Evolutionary conservation across 2,329 filamentous ascomycete genomes (phyloP).

Genomic region (Hyphodiscus sp.): DNA sequence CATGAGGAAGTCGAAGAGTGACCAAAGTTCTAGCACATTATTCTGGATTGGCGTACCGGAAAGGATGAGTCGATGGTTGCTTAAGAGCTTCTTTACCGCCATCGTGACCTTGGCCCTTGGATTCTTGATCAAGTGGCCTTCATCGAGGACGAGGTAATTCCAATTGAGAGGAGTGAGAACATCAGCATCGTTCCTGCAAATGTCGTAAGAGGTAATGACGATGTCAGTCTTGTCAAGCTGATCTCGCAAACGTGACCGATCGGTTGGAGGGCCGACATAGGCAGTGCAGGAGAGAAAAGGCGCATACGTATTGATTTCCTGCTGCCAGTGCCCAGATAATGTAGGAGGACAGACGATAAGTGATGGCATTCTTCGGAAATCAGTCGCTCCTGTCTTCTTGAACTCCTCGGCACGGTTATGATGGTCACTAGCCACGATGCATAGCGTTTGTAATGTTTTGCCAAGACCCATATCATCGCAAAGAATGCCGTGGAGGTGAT

Average conservation of each 20-base stretch:
- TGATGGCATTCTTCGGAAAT: constrained; percentile 75
- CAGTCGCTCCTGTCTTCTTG: constrained; percentile 69
- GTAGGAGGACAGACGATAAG: constrained; percentile 95
- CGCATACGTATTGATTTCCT: constrained; percentile 92
- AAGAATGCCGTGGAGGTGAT: constrained; percentile 94
- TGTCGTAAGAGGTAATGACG: constrained; percentile 96
- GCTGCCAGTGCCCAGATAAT: constrained; percentile 95
- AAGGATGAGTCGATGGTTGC: constrained; percentile 91
- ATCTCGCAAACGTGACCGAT: constrained; percentile 65
- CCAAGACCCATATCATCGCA: constrained; percentile 99
- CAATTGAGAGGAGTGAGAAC: constrained; percentile 75
- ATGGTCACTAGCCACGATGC: constrained; percentile 96
- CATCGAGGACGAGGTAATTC: constrained; percentile 97
- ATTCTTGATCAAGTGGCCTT: constrained; percentile 98
- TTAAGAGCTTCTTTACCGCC: constrained; percentile 81
- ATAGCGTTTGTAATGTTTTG: constrained; percentile 94
- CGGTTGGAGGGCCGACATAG: constrained; percentile 82
- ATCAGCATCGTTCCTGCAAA: constrained; percentile 93
- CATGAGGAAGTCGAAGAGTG: constrained; percentile 98
- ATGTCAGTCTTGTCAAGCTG: constrained; percentile 76
- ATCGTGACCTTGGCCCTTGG: constrained; percentile 93
- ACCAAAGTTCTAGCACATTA: constrained; percentile 95
- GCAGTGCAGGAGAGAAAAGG: constrained; percentile 86
- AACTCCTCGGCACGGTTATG: constrained; percentile 89
- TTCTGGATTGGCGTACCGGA: constrained; percentile 98